Evolutionary conservation across 352 stramenopile species (phyloP).

Genomic region (Elongisporangium prolatum): DNA sequence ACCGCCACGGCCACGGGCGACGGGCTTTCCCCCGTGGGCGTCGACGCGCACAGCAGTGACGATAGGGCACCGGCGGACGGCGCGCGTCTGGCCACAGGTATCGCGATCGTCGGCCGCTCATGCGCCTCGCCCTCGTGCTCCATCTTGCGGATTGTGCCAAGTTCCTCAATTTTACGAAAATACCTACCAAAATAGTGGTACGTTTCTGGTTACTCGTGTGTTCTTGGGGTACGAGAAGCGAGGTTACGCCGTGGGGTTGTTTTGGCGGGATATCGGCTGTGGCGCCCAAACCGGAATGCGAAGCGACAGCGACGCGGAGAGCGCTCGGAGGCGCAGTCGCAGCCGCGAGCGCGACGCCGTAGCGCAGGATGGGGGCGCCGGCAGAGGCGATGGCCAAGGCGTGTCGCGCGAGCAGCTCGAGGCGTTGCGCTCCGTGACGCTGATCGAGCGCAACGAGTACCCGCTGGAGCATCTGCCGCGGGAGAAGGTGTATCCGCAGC

Average conservation of each 20-base stretch:
- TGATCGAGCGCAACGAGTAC: slow-evolving; percentile 72
- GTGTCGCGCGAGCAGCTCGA: slow-evolving; percentile 55
- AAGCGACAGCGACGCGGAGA: background rate
- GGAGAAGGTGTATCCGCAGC: slow-evolving; percentile 16
- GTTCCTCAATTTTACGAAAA: background rate
- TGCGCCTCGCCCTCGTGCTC: background rate
- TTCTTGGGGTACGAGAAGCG: background rate
- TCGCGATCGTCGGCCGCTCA: background rate
- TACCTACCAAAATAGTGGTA: background rate
- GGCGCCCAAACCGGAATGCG: background rate
- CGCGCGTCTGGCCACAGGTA: background rate
- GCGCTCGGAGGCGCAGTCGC: background rate
- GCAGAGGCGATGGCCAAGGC: slow-evolving; percentile 1
- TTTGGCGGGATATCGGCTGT: background rate
- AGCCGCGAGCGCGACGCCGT: background rate
- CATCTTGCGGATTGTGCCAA: background rate
- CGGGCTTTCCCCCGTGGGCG: background rate
- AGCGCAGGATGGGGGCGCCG: background rate
- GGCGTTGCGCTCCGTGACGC: slow-evolving; percentile 52
- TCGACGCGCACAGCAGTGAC: background rate
- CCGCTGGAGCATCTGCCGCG: slow-evolving; percentile 48
- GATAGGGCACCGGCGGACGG: background rate
- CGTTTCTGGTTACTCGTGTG: background rate
- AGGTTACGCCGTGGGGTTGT: background rate
- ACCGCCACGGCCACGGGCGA: background rate